phyloP scores from a whole-genome alignment of 768 basidiomycete genomes.

The Amanita rimosa region DNA sequence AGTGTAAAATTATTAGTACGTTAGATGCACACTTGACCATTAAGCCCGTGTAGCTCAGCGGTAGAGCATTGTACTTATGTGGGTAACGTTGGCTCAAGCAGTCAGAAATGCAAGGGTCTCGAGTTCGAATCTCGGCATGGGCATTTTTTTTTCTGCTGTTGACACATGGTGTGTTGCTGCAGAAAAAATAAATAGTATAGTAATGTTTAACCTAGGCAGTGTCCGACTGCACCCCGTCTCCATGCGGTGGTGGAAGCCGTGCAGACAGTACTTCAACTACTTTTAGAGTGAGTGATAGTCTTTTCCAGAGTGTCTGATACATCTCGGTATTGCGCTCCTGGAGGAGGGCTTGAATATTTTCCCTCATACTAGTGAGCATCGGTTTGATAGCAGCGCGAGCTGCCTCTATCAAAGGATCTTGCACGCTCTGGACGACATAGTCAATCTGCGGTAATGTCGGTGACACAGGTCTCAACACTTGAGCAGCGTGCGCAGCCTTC shows the following conservation, averaged over 20 bases:
- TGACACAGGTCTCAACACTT: conserved; percentile 11
- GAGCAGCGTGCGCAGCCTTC: conserved; percentile 13
- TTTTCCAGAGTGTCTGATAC: conserved; percentile 16
- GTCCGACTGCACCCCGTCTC: background rate
- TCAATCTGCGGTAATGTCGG: conserved; percentile 12
- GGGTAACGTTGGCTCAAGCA: conserved; percentile 21
- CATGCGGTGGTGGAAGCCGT: background rate
- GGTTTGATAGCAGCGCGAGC: conserved; percentile 15
- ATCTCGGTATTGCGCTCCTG: conserved; percentile 13
- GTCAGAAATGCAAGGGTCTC: conserved; percentile 38
- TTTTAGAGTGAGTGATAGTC: conserved; percentile 9
- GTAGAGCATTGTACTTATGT: conserved; percentile 54
- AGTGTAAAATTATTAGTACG: background rate
- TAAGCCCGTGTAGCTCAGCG: conserved; percentile 45
- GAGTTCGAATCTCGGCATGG: conserved; percentile 46
- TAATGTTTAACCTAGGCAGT: background rate
- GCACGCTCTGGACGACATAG: conserved; percentile 13
- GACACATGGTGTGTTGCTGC: background rate
- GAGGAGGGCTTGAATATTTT: conserved; percentile 14
- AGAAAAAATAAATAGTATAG: background rate
- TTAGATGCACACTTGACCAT: background rate
- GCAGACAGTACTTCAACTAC: background rate
- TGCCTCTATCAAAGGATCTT: conserved; percentile 15
- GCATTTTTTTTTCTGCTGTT: conserved; percentile 22
- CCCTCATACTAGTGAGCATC: conserved; percentile 13